Conservation (phyloP, 345 rosid species). For the Populus nigra region DNA sequence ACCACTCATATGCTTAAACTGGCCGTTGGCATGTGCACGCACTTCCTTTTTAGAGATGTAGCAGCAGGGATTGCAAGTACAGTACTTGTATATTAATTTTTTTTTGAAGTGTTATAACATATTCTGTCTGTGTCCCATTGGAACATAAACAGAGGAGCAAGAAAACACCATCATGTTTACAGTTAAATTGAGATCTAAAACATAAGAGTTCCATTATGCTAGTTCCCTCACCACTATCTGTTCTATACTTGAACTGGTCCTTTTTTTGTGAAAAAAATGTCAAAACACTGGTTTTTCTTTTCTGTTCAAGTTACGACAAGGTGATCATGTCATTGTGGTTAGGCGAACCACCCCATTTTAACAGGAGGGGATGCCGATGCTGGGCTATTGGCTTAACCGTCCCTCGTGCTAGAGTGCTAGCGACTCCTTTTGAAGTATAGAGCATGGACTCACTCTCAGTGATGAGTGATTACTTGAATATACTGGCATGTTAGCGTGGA, state of each 20-base stretch:
- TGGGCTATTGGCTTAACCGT: neutral
- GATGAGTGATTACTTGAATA: neutral
- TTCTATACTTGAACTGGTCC: neutral
- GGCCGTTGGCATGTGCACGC: neutral
- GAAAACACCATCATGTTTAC: neutral
- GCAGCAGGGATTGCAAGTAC: neutral
- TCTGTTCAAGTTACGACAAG: neutral
- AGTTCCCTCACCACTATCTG: neutral
- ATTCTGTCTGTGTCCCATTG: neutral
- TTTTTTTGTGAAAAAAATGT: neutral
- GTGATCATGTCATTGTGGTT: neutral
- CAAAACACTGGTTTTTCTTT: neutral
- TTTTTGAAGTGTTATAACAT: neutral
- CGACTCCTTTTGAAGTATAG: neutral
- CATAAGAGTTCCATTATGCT: neutral
- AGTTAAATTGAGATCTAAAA: neutral
- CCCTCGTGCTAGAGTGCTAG: neutral
- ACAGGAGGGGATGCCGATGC: neutral
- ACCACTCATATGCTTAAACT: conserved; percentile 36
- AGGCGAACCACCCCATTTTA: neutral
- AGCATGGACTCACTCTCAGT: neutral
- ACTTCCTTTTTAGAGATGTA: neutral
- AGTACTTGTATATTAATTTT: neutral
- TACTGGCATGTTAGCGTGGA: neutral
- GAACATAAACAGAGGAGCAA: neutral